These are phyloP conservation scores for Pythium aristosporum DNA, from an alignment of 352 stramenopile genomes.

Conservation along the genomic window DNA sequence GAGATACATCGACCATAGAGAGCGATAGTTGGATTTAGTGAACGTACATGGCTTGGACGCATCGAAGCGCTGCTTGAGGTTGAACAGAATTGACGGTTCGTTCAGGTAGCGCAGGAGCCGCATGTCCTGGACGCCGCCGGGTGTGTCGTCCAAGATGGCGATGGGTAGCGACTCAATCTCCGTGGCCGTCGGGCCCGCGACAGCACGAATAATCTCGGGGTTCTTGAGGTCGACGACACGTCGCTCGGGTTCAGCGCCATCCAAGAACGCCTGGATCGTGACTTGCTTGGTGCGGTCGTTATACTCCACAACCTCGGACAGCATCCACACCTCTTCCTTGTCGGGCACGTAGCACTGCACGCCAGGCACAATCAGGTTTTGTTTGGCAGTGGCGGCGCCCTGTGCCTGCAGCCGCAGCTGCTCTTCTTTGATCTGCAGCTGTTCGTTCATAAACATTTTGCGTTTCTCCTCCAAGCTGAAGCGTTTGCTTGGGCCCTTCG, in stretches of 20 bases:
- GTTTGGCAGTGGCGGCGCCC: constrained; percentile 59
- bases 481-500: constrained; percentile 37
- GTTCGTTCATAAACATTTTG: constrained; percentile 80
- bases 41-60: constrained; percentile 87
- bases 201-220: constrained; percentile 76
- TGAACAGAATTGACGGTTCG: constrained; percentile 93
- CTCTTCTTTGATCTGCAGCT: constrained; percentile 80
- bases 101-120: constrained; percentile 88
- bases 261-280: constrained; percentile 71
- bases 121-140: constrained; percentile 85
- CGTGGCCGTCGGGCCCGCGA: constrained; percentile 70
- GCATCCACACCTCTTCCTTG: constrained; percentile 83
- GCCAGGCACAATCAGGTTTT: constrained; percentile 85
- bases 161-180: constrained; percentile 83
- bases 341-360: constrained; percentile 89
- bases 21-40: not conserved
- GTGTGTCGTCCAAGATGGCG: constrained; percentile 78
- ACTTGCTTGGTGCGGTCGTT: constrained; percentile 82
- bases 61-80: constrained; percentile 90
- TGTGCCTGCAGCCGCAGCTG: constrained; percentile 59
- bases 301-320: constrained; percentile 82
- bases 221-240: constrained; percentile 83
- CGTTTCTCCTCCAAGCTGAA: constrained; percentile 87
- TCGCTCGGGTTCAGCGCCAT: constrained; percentile 58
- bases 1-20: not conserved